Conservation (phyloP, 768 basidiomycete species). For the Suillus lakei region DNA sequence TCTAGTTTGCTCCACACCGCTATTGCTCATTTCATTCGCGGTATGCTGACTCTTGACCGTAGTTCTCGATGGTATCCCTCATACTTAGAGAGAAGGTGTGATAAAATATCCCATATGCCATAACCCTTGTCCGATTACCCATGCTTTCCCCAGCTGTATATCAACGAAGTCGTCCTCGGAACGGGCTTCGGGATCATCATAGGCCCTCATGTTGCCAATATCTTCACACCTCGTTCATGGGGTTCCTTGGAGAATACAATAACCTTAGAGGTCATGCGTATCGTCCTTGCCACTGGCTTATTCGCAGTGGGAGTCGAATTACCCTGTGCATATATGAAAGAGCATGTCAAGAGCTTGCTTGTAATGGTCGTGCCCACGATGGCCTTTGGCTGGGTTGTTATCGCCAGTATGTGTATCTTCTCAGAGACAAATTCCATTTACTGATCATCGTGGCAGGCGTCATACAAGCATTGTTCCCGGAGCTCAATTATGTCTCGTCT, state of each 20-base stretch:
- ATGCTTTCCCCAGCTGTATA: slow-evolving; percentile 61
- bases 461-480: too few species aligned
- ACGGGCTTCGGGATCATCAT: slow-evolving; percentile 65
- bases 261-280: slow-evolving; percentile 84
- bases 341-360: slow-evolving; percentile 73
- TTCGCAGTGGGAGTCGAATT: slow-evolving; percentile 96
- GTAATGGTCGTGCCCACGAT: slow-evolving; percentile 83
- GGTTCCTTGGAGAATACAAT: slow-evolving; percentile 54
- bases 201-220: slow-evolving; percentile 71
- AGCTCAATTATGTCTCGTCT: too few species aligned
- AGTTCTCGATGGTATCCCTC: background rate
- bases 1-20: background rate
- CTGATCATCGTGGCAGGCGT: too few species aligned
- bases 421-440: too few species aligned
- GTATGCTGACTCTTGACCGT: background rate
- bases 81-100: background rate
- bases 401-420: slow-evolving; percentile 50
- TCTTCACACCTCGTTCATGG: slow-evolving; percentile 85
- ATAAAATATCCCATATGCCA: background rate
- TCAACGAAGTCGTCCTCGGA: slow-evolving; percentile 94
- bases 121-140: background rate
- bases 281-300: slow-evolving; percentile 89
- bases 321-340: slow-evolving; percentile 80
- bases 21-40: background rate
- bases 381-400: slow-evolving; percentile 84